phyloP scores from a whole-genome alignment of 352 stramenopile genomes.

The Vaucheria bursata region DNA sequence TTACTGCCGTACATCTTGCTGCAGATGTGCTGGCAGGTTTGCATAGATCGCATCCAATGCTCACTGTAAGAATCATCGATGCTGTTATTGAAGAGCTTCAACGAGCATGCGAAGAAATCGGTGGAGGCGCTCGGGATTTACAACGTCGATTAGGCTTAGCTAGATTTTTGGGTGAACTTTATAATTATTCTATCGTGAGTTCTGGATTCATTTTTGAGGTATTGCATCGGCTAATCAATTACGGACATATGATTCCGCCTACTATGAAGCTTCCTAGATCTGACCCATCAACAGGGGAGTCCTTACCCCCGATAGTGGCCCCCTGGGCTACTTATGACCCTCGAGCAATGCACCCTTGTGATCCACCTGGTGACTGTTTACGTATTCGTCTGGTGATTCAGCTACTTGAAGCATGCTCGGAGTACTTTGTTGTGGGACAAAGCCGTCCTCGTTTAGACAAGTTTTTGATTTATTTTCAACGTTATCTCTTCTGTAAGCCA shows the following conservation, averaged over 20 bases:
- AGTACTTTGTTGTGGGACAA: conserved; percentile 66
- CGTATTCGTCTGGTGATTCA: conserved; percentile 83
- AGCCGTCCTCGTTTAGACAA: conserved; percentile 68
- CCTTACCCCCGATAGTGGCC: conserved; percentile 46
- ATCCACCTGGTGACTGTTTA: conserved; percentile 81
- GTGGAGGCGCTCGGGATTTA: conserved; percentile 77
- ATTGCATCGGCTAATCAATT: conserved; percentile 85
- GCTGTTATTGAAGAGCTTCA: conserved; percentile 81
- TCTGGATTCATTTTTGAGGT: conserved; percentile 81
- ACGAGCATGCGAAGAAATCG: conserved; percentile 63
- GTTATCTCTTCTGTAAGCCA: conserved; percentile 38
- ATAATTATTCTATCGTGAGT: conserved; percentile 75
- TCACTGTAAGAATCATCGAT: conserved; percentile 80
- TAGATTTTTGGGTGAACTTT: conserved; percentile 84
- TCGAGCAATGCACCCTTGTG: conserved; percentile 46
- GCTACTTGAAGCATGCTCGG: conserved; percentile 73
- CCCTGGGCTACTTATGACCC: conserved; percentile 56
- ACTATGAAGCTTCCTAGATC: conserved; percentile 34
- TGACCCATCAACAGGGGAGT: conserved; percentile 13
- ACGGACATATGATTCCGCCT: conserved; percentile 70
- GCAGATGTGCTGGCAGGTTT: conserved; percentile 56
- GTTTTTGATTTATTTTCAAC: conserved; percentile 54
- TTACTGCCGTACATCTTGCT: conserved; percentile 72
- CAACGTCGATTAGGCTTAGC: conserved; percentile 82
- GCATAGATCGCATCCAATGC: conserved; percentile 67